These are phyloP conservation scores for Neurospora sp. DNA, from an alignment of 495 filamentous ascomycete species.

Conservation along the genomic window DNA sequence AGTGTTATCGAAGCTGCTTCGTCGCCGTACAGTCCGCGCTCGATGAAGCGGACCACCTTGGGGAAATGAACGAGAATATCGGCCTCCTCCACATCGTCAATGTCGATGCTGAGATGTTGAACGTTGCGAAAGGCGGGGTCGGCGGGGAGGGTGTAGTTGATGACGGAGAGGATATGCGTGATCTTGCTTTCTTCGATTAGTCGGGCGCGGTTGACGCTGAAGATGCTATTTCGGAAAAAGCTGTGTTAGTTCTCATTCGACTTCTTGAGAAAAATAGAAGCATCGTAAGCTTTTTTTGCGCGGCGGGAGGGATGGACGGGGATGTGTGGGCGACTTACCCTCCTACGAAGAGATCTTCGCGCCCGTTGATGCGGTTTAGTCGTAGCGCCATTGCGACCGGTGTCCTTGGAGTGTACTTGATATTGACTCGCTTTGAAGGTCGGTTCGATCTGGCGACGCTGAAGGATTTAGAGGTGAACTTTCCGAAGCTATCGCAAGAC, in stretches of 20 bases:
- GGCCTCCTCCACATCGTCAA: slow-evolving; percentile 81
- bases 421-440: not conserved
- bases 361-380: slow-evolving; percentile 48
- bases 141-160: slow-evolving; percentile 30
- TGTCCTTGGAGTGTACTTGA: not conserved
- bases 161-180: slow-evolving; percentile 84
- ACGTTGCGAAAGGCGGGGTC: slow-evolving; percentile 38
- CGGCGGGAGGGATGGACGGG: not conserved
- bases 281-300: not conserved
- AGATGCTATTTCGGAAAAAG: slow-evolving; percentile 45
- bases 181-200: slow-evolving; percentile 62
- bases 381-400: slow-evolving; percentile 14
- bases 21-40: slow-evolving; percentile 47
- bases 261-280: not conserved
- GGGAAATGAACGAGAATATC: slow-evolving; percentile 77
- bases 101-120: slow-evolving; percentile 65
- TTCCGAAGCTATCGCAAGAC: not conserved
- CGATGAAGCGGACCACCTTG: slow-evolving; percentile 69
- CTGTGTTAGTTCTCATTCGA: slow-evolving; percentile 15
- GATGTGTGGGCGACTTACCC: slow-evolving; percentile 48
- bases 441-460: not conserved
- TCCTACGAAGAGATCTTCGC: slow-evolving; percentile 69
- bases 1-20: slow-evolving; percentile 11
- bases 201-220: slow-evolving; percentile 58
- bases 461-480: not conserved